Evolutionary conservation across 2,329 filamentous ascomycete genomes (phyloP).

Genomic region (Ophiocordyceps camponoti-saundersi): DNA sequence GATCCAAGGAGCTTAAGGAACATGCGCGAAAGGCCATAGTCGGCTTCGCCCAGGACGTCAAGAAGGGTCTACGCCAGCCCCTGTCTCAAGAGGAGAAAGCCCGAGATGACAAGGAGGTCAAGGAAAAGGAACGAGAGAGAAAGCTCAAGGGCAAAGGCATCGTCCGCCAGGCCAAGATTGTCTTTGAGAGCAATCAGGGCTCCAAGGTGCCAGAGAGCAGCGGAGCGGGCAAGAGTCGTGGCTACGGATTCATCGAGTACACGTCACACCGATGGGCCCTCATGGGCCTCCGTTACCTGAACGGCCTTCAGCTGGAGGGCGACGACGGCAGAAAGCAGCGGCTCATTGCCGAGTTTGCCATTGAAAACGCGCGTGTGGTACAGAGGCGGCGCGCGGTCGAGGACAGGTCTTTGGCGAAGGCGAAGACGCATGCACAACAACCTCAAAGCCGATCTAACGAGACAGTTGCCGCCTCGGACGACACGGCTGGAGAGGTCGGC

Average conservation of each 20-base stretch:
- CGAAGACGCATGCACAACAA: constrained; percentile 3
- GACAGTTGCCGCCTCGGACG: constrained; percentile 9
- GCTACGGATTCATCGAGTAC: constrained; percentile 97
- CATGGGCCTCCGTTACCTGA: constrained; percentile 89
- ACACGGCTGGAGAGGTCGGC: constrained; percentile 1
- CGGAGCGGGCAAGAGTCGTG: constrained; percentile 69
- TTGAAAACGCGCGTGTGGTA: constrained; percentile 96
- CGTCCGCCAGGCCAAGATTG: constrained; percentile 83
- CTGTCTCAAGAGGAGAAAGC: constrained; percentile 80
- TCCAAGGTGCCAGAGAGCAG: constrained; percentile 63
- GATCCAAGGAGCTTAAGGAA: constrained; percentile 76
- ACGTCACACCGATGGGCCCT: constrained; percentile 83
- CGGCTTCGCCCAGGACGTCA: constrained; percentile 83
- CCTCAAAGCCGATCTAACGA: not conserved
- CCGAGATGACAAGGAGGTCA: constrained; percentile 65
- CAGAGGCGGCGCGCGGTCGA: constrained; percentile 39
- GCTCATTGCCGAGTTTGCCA: constrained; percentile 89
- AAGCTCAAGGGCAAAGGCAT: constrained; percentile 73
- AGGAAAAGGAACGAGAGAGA: constrained; percentile 60
- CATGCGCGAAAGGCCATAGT: constrained; percentile 86
- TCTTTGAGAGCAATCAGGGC: constrained; percentile 78
- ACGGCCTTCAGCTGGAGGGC: constrained; percentile 50
- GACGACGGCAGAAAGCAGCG: constrained; percentile 66
- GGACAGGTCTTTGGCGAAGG: constrained; percentile 13
- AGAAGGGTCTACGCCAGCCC: constrained; percentile 54